phyloP scores from a whole-genome alignment of 2,329 filamentous ascomycete species.

The Aspergillus thermomutatus region DNA sequence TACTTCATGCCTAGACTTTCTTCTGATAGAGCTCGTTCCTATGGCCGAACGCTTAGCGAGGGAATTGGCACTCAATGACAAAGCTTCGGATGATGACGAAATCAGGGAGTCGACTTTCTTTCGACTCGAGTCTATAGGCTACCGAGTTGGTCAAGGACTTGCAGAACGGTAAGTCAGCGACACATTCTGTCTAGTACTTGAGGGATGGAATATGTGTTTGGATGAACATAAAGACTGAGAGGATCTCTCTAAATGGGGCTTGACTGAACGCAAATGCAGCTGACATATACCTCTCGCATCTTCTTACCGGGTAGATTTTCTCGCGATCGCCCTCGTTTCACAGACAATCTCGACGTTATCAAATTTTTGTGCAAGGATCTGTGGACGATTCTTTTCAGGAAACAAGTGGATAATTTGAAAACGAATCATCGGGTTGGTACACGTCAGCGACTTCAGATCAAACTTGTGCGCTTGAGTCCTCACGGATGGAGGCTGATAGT shows the following conservation, averaged over 20 bases:
- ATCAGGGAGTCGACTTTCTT: slow-evolving; percentile 81
- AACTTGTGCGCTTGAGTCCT: background rate
- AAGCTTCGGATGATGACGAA: slow-evolving; percentile 58
- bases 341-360: slow-evolving; percentile 89
- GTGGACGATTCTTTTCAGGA: slow-evolving; percentile 90
- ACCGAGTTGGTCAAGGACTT: slow-evolving; percentile 86
- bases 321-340: slow-evolving; percentile 76
- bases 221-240: background rate
- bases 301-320: slow-evolving; percentile 32
- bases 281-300: background rate
- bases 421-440: slow-evolving; percentile 80
- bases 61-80: slow-evolving; percentile 51
- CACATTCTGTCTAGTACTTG: background rate
- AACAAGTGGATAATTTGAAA: slow-evolving; percentile 98
- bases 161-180: slow-evolving; percentile 67
- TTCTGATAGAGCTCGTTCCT: slow-evolving; percentile 94
- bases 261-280: background rate
- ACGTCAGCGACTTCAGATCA: background rate
- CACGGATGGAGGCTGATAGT: background rate
- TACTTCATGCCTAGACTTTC: slow-evolving; percentile 84
- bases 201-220: background rate
- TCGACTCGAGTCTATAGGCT: slow-evolving; percentile 78
- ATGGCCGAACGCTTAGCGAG: slow-evolving; percentile 83
- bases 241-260: background rate
- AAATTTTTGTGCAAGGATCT: slow-evolving; percentile 99